Percentiles rank a stretch among this genome's conserved stretches.
These are phyloP conservation scores for Raddia distichophylla DNA, from an alignment of 176 grass and related monocot species.

Conservation along the genomic window DNA sequence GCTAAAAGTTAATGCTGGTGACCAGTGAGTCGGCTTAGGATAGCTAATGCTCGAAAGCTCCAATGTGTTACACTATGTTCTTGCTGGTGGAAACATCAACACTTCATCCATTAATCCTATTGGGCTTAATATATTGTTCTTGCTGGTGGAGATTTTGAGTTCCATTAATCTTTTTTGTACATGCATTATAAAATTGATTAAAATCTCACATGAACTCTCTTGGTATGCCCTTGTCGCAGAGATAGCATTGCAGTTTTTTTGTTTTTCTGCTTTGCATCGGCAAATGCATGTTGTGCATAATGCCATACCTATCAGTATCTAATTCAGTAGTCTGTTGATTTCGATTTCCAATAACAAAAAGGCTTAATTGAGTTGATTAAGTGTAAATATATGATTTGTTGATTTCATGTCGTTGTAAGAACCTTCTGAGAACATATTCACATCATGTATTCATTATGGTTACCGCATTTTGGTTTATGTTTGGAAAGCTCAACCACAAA, in stretches of 20 bases:
- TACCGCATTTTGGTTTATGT: not conserved
- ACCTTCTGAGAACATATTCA: not conserved
- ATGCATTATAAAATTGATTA: not conserved
- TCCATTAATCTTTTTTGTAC: not conserved
- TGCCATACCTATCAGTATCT: not conserved
- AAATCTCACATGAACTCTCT: not conserved
- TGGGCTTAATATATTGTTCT: not conserved
- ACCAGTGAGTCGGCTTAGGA: not conserved
- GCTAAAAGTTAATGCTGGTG: not conserved
- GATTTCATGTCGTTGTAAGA: not conserved
- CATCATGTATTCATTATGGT: not conserved
- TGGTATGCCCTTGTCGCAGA: not conserved
- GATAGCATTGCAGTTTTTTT: not conserved
- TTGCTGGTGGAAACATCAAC: not conserved
- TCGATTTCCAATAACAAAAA: too few relatives aligned
- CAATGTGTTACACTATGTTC: not conserved
- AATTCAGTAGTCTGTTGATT: not conserved
- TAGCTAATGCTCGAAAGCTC: too few relatives aligned
- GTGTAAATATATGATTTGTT: not conserved
- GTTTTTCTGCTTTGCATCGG: not conserved
- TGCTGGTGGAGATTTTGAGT: not conserved
- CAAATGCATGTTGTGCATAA: not conserved
- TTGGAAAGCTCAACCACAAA: not conserved
- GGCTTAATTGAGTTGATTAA: too few relatives aligned
- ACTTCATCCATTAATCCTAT: not conserved